These are phyloP conservation scores for Cryptococcus amylolentus DNA, from an alignment of 1,284 basidiomycete species.

Conservation along the genomic window DNA sequence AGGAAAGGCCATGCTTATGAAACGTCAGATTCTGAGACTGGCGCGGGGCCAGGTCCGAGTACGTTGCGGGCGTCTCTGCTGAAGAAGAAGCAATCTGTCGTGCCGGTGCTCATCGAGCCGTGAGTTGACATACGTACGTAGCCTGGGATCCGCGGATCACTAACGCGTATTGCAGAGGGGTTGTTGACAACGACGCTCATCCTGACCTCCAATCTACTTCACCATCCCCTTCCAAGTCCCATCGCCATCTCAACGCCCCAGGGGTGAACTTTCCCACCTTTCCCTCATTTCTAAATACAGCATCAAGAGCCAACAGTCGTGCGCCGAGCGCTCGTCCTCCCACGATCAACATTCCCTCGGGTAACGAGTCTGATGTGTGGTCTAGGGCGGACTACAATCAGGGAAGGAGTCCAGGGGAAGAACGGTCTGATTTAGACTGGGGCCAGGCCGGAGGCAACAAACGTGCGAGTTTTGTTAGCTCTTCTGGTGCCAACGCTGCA, in stretches of 20 bases:
- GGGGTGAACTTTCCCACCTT: background rate
- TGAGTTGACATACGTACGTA: slow-evolving; percentile 10
- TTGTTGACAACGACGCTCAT: background rate
- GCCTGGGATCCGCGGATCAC: too few species aligned
- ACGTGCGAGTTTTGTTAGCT: background rate
- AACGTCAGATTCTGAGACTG: slow-evolving; percentile 41
- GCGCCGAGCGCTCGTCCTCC: slow-evolving; percentile 22
- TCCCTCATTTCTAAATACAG: background rate
- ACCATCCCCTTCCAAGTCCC: slow-evolving; percentile 5
- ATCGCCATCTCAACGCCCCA: background rate
- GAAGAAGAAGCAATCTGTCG: slow-evolving; percentile 20
- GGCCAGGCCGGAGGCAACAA: background rate
- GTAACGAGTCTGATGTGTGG: slow-evolving; percentile 17
- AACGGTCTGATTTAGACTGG: slow-evolving; percentile 9
- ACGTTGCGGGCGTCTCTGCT: slow-evolving; percentile 15
- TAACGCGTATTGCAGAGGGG: background rate
- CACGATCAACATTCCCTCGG: slow-evolving; percentile 21
- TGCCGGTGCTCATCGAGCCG: slow-evolving; percentile 42
- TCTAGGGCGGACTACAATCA: slow-evolving; percentile 2
- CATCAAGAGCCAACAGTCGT: background rate
- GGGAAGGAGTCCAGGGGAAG: slow-evolving; percentile 9
- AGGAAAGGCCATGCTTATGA: slow-evolving; percentile 27
- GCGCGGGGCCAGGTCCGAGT: slow-evolving; percentile 18
- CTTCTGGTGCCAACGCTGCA: background rate
- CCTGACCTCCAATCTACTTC: background rate